phyloP scores from a whole-genome alignment of 1,139 yeast genomes.

The Insectozyma bohioensis region DNA sequence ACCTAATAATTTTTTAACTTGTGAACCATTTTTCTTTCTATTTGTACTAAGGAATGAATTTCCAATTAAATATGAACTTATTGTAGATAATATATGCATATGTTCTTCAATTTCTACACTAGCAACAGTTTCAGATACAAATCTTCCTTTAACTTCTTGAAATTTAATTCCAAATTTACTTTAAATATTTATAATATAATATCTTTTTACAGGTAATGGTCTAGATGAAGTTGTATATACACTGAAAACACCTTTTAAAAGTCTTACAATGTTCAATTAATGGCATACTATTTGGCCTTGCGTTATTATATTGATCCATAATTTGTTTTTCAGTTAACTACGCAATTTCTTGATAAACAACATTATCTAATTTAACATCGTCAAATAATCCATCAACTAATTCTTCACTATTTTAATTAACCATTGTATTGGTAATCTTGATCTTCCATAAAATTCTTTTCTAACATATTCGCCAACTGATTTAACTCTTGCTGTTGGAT shows the following conservation, averaged over 20 bases:
- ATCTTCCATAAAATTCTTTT: constrained; percentile 50
- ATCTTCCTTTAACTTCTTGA: constrained; percentile 93
- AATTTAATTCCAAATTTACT: constrained; percentile 76
- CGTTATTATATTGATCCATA: constrained; percentile 63
- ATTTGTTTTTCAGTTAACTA: constrained; percentile 61
- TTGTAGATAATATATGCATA: constrained; percentile 24
- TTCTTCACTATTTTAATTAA: constrained; percentile 46
- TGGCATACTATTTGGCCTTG: constrained; percentile 84
- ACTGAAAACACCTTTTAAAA: constrained; percentile 90
- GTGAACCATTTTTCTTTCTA: constrained; percentile 49
- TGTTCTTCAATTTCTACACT: no score
- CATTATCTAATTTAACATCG: constrained; percentile 57
- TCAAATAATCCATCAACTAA: constrained; percentile 52
- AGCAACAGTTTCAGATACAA: constrained; percentile 50
- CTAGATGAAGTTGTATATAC: constrained; percentile 95
- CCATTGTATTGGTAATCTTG: constrained; percentile 37
- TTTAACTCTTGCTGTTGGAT: constrained; percentile 88
- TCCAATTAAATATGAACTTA: constrained; percentile 62
- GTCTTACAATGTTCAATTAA: constrained; percentile 93
- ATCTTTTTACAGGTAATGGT: constrained; percentile 84
- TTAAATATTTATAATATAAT: constrained; percentile 78
- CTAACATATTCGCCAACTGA: constrained; percentile 78
- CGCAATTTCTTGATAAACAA: constrained; percentile 34
- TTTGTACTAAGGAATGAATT: constrained; percentile 47
- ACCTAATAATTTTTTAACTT: constrained; percentile 79